A percentile compares a stretch with the other conserved stretches of the same genome.
phyloP scores from a whole-genome alignment of 2,329 filamentous ascomycete genomes.

The Nannizziopsis barbatae region DNA sequence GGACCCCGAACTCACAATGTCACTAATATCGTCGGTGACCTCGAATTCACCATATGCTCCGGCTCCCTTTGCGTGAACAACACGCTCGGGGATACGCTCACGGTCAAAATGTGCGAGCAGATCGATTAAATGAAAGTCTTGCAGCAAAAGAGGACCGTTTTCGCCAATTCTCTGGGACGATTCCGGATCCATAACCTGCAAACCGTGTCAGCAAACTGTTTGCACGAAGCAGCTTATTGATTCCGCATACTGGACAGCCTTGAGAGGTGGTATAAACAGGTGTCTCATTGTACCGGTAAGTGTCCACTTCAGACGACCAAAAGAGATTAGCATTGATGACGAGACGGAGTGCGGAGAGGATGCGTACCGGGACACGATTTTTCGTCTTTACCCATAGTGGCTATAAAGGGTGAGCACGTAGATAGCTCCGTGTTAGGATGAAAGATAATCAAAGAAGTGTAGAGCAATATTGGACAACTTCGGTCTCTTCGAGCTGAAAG shows the following conservation, averaged over 20 bases:
- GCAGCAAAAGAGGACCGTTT: conserved; percentile 50
- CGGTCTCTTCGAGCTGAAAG: too few species aligned
- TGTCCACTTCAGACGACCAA: conserved; percentile 19
- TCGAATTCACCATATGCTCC: conserved; percentile 36
- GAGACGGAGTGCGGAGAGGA: neutral
- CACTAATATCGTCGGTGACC: conserved; percentile 41
- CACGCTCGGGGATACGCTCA: conserved; percentile 33
- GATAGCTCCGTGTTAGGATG: too few species aligned
- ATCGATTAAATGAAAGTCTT: conserved; percentile 56
- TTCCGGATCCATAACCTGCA: conserved; percentile 41
- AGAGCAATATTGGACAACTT: too few species aligned
- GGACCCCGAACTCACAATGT: conserved; percentile 27
- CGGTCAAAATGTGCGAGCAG: conserved; percentile 40
- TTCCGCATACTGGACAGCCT: conserved; percentile 39
- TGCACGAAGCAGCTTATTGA: neutral
- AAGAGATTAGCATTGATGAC: conserved; percentile 5
- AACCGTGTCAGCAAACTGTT: conserved; percentile 5
- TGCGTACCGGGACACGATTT: conserved; percentile 15
- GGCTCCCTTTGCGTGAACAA: conserved; percentile 36
- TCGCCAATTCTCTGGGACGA: conserved; percentile 44
- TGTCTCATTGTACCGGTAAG: conserved; percentile 46
- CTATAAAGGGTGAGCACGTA: neutral
- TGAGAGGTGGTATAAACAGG: conserved; percentile 51
- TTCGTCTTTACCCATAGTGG: conserved; percentile 30
- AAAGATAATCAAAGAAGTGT: too few species aligned